A percentile compares a stretch with the other conserved stretches of the same genome.
Evolutionary conservation across 1,284 basidiomycete species (phyloP).

Genomic region (Austroboletus novae-zelandiae): DNA sequence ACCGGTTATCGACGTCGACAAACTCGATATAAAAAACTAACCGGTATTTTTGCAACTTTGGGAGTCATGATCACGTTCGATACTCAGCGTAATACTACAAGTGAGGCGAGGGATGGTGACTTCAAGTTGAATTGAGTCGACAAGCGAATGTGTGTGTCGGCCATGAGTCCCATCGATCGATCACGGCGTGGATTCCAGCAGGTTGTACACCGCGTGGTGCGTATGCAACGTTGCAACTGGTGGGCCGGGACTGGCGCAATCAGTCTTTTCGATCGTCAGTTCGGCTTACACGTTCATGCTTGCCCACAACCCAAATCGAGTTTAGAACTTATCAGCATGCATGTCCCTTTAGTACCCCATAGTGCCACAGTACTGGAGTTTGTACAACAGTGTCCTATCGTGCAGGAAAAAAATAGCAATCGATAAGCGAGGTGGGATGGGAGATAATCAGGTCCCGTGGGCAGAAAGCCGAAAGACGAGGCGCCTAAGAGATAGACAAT

Average conservation of each 20-base stretch:
- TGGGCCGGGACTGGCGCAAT: background rate
- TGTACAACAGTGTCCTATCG: too few species aligned
- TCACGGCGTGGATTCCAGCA: slow-evolving; percentile 18
- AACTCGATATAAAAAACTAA: slow-evolving; percentile 4
- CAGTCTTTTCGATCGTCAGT: too few species aligned
- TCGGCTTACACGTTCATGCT: too few species aligned
- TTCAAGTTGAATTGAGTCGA: too few species aligned
- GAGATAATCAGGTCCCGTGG: slow-evolving; percentile 3
- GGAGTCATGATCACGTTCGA: background rate
- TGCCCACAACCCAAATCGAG: too few species aligned
- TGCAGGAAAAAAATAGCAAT: too few species aligned
- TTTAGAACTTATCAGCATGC: too few species aligned
- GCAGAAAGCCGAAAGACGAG: slow-evolving; percentile 16
- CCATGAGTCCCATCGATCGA: background rate
- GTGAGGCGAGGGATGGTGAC: too few species aligned
- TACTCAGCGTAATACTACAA: too few species aligned
- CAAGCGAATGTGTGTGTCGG: background rate
- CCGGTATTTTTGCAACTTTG: slow-evolving; percentile 14
- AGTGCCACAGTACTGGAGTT: too few species aligned
- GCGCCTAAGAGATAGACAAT: slow-evolving; percentile 18
- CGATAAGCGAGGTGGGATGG: too few species aligned
- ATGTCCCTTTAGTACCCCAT: too few species aligned
- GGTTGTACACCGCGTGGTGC: slow-evolving; percentile 8
- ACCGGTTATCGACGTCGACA: background rate
- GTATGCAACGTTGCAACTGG: background rate